These are phyloP conservation scores for Ceriops tagal DNA, from an alignment of 345 rosid species.

Conservation along the genomic window DNA sequence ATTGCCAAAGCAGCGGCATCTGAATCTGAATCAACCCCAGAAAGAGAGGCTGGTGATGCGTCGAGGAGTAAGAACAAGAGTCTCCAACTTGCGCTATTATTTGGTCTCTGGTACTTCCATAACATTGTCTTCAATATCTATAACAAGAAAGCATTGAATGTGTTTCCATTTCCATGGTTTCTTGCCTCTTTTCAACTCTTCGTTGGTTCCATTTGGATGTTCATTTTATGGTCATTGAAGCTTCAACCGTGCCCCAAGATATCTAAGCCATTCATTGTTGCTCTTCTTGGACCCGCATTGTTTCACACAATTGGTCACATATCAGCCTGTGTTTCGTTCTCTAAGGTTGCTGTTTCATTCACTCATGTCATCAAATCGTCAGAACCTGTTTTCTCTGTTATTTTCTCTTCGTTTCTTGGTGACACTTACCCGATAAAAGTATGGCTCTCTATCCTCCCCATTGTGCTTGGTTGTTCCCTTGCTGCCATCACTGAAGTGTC, in stretches of 20 bases:
- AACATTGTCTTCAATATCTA: constrained; percentile 91
- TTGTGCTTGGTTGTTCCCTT: constrained; percentile 88
- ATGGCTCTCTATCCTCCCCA: constrained; percentile 91
- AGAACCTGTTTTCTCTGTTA: constrained; percentile 93
- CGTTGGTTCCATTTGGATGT: constrained; percentile 93
- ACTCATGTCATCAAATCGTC: constrained; percentile 96
- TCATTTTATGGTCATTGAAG: constrained; percentile 69
- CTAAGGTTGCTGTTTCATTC: constrained; percentile 96
- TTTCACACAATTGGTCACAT: constrained; percentile 96
- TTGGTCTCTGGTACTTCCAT: constrained; percentile 91
- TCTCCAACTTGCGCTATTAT: constrained; percentile 61
- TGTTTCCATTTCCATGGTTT: constrained; percentile 95
- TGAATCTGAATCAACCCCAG: constrained; percentile 45
- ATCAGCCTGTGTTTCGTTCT: constrained; percentile 95
- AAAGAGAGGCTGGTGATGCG: constrained; percentile 24
- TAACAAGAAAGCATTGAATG: constrained; percentile 81
- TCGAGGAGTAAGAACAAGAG: constrained; percentile 41
- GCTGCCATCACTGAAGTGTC: constrained; percentile 97
- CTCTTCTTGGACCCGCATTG: constrained; percentile 92
- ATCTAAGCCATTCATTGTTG: constrained; percentile 73
- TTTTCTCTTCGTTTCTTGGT: constrained; percentile 85
- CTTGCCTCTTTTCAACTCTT: constrained; percentile 92
- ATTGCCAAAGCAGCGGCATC: constrained; percentile 40
- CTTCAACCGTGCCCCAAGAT: constrained; percentile 78
- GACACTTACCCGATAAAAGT: constrained; percentile 77